Base-by-base conservation (phyloP, 441 rosid species). In the Populus tomentosa region DNA sequence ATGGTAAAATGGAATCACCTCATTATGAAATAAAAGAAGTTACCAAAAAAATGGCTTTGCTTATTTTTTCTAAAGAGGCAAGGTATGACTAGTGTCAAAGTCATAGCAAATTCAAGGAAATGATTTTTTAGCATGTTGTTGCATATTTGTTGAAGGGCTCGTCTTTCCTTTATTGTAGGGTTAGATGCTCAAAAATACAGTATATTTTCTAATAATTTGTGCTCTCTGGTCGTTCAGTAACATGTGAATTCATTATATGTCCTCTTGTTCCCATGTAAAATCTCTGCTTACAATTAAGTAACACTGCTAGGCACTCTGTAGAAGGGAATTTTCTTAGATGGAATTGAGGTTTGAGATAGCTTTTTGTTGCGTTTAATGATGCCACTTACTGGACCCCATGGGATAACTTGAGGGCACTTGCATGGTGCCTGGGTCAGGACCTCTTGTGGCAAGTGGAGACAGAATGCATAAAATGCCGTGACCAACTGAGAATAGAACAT, bases 281-380 rank as follows among this genome's bases (percentile, higher is more conserved):
- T 38, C 23, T 10, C 7, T 0, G 7, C 23, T 16, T 10, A 20
- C 1, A 11, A n/a, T 62, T 9, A 59, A 72, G 7, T 7, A 33
- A 33, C 36, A 33, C 36, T 33, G 7, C 8, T 33, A 33, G 36
- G 8, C 36, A 33, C 36, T 6, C 36, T 33, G 36, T 38, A 38
- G 42, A 62, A 21, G 70, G 6, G 21, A 14, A 65, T 74, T 65
- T 40, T 59, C 70, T 46, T 24, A 13, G 36, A 59, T 35, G 68
- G 75, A 8, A 63, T 38, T 77, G 38, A 77, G 75, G 20, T 63
- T 64, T 33, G 36, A 21, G 56, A 77, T 16, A 62, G 72, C 26
- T 20, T 35, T 77, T 32, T 40, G 33, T 77, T 70, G 23, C 70
- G 75, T 70, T 46, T 53, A 35, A 23, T 65, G 42, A 30, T 46